phyloP scores from a whole-genome alignment of 2,329 filamentous ascomycete genomes.

The Alternaria sp. region DNA sequence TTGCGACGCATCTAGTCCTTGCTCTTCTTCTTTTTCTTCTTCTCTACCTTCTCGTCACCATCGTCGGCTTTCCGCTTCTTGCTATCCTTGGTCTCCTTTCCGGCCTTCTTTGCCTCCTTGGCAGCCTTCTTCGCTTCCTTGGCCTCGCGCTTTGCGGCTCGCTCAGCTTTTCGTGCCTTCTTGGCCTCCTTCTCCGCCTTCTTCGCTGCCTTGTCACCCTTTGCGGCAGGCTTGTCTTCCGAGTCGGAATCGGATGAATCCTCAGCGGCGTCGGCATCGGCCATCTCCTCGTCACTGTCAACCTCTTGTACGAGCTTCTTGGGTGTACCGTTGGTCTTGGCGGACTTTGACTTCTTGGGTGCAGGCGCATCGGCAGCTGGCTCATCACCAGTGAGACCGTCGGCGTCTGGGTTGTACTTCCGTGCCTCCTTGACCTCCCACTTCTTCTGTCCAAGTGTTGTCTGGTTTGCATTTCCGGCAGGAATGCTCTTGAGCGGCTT shows the following conservation, averaged over 20 bases:
- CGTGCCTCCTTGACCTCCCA: conserved; percentile 91
- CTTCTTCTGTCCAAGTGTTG: conserved; percentile 64
- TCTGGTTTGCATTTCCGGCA: conserved; percentile 64
- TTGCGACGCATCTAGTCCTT: conserved; percentile 44
- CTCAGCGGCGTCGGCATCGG: conserved; percentile 49
- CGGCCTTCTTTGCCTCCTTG: conserved; percentile 64
- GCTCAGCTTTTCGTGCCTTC: conserved; percentile 53
- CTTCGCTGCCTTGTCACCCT: conserved; percentile 50
- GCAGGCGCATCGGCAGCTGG: conserved; percentile 54
- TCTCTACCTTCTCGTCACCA: conserved; percentile 55
- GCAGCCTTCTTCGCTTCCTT: conserved; percentile 63
- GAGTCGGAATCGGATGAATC: conserved; percentile 47
- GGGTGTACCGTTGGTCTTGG: conserved; percentile 52
- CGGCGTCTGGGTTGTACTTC: conserved; percentile 94
- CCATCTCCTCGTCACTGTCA: conserved; percentile 53
- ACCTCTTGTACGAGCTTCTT: conserved; percentile 62
- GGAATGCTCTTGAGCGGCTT: conserved; percentile 80
- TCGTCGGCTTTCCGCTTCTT: conserved; percentile 55
- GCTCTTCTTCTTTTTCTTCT: conserved; percentile 72
- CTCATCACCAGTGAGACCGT: conserved; percentile 78
- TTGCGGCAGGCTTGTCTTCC: conserved; percentile 45
- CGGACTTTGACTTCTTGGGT: conserved; percentile 59
- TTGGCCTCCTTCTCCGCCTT: conserved; percentile 56
- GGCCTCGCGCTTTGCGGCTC: conserved; percentile 50
- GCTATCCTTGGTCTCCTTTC: conserved; percentile 62